Conservation (phyloP, 352 stramenopile genomes). For the Phytophthora pinifolia region DNA sequence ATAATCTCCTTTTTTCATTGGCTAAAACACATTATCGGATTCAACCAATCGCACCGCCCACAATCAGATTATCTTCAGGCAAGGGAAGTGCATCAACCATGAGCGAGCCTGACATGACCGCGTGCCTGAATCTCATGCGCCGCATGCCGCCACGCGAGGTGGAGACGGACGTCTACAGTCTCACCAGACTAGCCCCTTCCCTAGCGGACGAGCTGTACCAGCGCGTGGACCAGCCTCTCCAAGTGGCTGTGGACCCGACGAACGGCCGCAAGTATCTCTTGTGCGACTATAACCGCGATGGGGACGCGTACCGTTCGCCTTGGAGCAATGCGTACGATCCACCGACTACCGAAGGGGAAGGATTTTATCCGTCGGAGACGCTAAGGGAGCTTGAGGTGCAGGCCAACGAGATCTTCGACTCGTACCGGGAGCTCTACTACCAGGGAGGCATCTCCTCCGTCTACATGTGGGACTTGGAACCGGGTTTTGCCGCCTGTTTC, state of each 20-base stretch:
- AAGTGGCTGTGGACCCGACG: slow-evolving; percentile 81
- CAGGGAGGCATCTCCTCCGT: slow-evolving; percentile 91
- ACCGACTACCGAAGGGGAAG: slow-evolving; percentile 72
- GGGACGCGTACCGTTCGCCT: slow-evolving; percentile 90
- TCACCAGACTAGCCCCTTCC: slow-evolving; percentile 80
- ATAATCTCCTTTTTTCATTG: background rate
- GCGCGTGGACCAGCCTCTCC: slow-evolving; percentile 91
- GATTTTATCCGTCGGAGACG: slow-evolving; percentile 89
- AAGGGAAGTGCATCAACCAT: slow-evolving; percentile 21
- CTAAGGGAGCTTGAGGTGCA: slow-evolving; percentile 91
- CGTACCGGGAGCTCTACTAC: slow-evolving; percentile 97
- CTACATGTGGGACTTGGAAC: slow-evolving; percentile 96
- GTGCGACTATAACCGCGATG: slow-evolving; percentile 96
- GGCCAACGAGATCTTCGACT: slow-evolving; percentile 96
- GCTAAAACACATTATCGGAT: slow-evolving; percentile 15
- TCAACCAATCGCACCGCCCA: slow-evolving; percentile 16
- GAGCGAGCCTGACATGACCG: slow-evolving; percentile 55
- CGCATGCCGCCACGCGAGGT: slow-evolving; percentile 88
- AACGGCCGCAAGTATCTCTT: slow-evolving; percentile 92
- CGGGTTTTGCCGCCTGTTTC: slow-evolving; percentile 93
- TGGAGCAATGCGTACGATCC: slow-evolving; percentile 94
- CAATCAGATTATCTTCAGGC: slow-evolving; percentile 6
- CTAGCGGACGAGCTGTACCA: slow-evolving; percentile 92
- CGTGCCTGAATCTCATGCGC: slow-evolving; percentile 89
- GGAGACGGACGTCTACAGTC: slow-evolving; percentile 80